Evolutionary conservation across 2,329 filamentous ascomycete genomes (phyloP).

Genomic region (Neobulgaria alba): DNA sequence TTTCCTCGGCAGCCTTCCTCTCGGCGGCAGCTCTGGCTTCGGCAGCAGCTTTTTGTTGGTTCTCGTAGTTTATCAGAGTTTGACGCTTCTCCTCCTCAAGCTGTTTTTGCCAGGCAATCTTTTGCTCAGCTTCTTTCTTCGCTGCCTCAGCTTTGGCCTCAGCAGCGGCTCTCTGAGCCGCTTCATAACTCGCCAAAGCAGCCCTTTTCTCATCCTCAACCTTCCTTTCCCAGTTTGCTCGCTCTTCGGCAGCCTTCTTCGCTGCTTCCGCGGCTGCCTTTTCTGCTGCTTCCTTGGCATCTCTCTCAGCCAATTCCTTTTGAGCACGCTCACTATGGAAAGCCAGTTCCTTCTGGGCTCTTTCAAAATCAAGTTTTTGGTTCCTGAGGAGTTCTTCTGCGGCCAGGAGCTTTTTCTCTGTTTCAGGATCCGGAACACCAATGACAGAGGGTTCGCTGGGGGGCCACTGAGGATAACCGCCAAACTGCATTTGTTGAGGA

Average conservation of each 20-base stretch:
- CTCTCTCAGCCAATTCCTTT: constrained; percentile 35
- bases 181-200: constrained; percentile 31
- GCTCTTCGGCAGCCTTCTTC: constrained; percentile 36
- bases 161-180: constrained; percentile 14
- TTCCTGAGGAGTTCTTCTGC: constrained; percentile 46
- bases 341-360: constrained; percentile 33
- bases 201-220: constrained; percentile 37
- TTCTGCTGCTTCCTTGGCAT: constrained; percentile 34
- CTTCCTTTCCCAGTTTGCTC: constrained; percentile 33
- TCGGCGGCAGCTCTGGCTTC: constrained; percentile 18
- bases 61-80: constrained; percentile 17
- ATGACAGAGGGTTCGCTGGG: constrained; percentile 19
- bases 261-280: constrained; percentile 38
- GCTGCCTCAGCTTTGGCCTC: constrained; percentile 10
- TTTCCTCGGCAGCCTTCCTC: constrained; percentile 7
- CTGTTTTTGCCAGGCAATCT: constrained; percentile 13
- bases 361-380: constrained; percentile 37
- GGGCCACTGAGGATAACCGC: constrained; percentile 19
- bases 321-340: constrained; percentile 36
- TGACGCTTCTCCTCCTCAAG: constrained; percentile 18
- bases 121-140: constrained; percentile 14
- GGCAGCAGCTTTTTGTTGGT: constrained; percentile 17
- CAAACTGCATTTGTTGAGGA: constrained; percentile 16
- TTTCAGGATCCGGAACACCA: constrained; percentile 17
- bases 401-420: constrained; percentile 49